These are phyloP conservation scores for Lodderomyces margitis DNA, from an alignment of 1,139 yeast genomes.

Conservation along the genomic window DNA sequence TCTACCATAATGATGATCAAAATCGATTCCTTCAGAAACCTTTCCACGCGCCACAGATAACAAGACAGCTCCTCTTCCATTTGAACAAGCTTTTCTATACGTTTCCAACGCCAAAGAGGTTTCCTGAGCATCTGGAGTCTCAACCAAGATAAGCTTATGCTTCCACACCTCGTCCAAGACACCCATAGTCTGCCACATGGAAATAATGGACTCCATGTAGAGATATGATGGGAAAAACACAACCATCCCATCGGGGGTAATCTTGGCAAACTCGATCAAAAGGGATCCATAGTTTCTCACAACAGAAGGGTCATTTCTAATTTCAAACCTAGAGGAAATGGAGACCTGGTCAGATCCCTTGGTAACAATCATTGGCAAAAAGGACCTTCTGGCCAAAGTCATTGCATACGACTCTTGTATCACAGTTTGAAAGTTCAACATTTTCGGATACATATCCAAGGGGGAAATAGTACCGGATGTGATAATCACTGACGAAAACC, in stretches of 20 bases:
- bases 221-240: constrained; percentile 96
- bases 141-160: constrained; percentile 90
- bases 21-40: constrained; percentile 98
- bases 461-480: constrained; percentile 99
- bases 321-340: constrained; percentile 92
- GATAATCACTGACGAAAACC: constrained; percentile 89
- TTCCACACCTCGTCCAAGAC: constrained; percentile 98
- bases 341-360: constrained; percentile 98
- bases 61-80: constrained; percentile 96
- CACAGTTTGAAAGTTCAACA: constrained; percentile 93
- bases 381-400: constrained; percentile 91
- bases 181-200: constrained; percentile 99
- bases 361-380: constrained; percentile 92
- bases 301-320: constrained; percentile 95
- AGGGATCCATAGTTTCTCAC: constrained; percentile 95
- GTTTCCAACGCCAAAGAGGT: constrained; percentile 94
- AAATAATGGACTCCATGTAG: constrained; percentile 95
- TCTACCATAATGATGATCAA: constrained; percentile 97
- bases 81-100: constrained; percentile 92
- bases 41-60: constrained; percentile 98
- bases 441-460: constrained; percentile 96
- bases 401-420: constrained; percentile 92
- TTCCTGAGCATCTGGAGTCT: constrained; percentile 99
- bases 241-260: constrained; percentile 97
- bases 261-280: constrained; percentile 86